Base-by-base conservation (phyloP, 148 eudicot genomes). In the Chenopodium suecicum region DNA sequence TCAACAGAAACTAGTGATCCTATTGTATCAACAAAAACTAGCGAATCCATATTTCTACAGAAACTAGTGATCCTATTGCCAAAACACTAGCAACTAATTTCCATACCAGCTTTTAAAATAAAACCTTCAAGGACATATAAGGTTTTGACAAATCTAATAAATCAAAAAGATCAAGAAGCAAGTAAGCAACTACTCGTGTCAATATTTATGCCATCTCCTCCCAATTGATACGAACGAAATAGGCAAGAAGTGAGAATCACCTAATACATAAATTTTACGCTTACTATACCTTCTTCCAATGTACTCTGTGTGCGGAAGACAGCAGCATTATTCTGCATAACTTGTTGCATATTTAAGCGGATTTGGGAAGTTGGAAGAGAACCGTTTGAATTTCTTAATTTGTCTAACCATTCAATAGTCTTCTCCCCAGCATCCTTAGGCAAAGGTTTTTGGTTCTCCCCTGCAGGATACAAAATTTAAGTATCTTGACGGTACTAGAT, bases 261-360 rank as follows among this genome's bases (percentile, higher is more conserved):
- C 52, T 9, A 78, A 54, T 71, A 62, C n/a, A 65, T 32, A 19
- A 56, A 77, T 77, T 60, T 58, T 0, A 17, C 58, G 25, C 79
- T 68, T 34, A 78, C 12, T 79, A 81, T 31, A 96, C 99, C 99
- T 94, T 96, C 99, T 82, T 92, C 98, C 86, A 96, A 81, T 25
- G 99, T 91, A 81, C 92, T 95, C 78, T 94, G 98, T 25, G 98
- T 96, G 72, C 99, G 91, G 75, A 96, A 96, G 32, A 96, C 99
- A 58, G 99, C 99, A 85, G 99, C 99, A 89, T 96, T 92, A 78
- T 84, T 96, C 88, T 96, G 97, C 99, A 96, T 92, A 44, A 92
- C 67, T 22, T 98, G 90, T 78, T 96, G 99, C 99, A 96, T 96
- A 85, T 96, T 89, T 84, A 96, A 79, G 41, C 99, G 91, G 82